Conservation (phyloP, 225 moss, liverwort and hornwort genomes). For the Takakia lepidozioides region DNA sequence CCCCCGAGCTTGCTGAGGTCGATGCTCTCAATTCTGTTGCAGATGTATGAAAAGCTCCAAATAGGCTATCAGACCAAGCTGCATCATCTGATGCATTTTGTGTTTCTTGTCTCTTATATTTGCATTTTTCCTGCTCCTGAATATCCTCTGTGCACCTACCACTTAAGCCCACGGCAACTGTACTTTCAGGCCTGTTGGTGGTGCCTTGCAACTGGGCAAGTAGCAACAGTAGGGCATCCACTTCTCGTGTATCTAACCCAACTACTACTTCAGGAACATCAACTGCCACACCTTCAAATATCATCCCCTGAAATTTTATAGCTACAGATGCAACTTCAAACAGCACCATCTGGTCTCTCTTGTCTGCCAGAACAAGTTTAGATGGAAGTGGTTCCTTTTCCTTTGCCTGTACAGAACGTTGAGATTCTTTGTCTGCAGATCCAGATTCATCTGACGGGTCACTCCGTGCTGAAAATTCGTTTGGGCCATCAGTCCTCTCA, state of each 20-base stretch:
- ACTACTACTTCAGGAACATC: constrained; percentile 66
- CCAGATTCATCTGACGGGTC: no score
- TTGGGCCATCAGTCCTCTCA: constrained; percentile 1
- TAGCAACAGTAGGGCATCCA: constrained; percentile 53
- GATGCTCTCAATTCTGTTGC: constrained; percentile 3
- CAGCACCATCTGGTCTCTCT: constrained; percentile 38
- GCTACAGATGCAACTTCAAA: constrained; percentile 56
- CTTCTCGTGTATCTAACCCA: constrained; percentile 66
- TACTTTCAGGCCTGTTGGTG: constrained; percentile 30
- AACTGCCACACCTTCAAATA: constrained; percentile 58
- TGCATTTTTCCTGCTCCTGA: constrained; percentile 17
- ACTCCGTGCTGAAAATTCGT: constrained; percentile 11
- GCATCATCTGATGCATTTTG: constrained; percentile 13
- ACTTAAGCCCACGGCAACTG: constrained; percentile 28
- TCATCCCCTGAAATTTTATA: constrained; percentile 42
- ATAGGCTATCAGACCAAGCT: constrained; percentile 11
- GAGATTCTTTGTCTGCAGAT: constrained; percentile 12
- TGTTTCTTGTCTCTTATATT: constrained; percentile 14
- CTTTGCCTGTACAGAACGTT: constrained; percentile 9
- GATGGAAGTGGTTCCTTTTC: not conserved
- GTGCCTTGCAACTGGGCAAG: constrained; percentile 70
- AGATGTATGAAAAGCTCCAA: constrained; percentile 2
- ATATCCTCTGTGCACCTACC: constrained; percentile 22
- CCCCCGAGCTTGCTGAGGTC: not conserved
- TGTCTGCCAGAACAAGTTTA: constrained; percentile 3